Evolutionary conservation across 495 filamentous ascomycete genomes (phyloP).

Genomic region (Neurospora sp.): DNA sequence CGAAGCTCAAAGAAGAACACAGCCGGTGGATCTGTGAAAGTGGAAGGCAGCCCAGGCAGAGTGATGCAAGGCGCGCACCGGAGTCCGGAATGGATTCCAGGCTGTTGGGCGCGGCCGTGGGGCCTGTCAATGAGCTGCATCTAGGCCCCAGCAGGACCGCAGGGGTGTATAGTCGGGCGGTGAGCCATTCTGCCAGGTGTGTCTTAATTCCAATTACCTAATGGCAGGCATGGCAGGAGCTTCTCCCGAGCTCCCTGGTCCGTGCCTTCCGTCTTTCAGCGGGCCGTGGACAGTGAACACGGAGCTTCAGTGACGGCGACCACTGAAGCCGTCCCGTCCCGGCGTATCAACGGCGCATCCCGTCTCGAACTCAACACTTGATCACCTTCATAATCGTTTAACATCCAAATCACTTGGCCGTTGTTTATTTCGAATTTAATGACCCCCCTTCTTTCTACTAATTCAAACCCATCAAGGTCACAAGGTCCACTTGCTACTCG

Average conservation of each 20-base stretch:
- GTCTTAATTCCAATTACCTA: not conserved
- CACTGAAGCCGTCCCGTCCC: not conserved
- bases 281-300: not conserved
- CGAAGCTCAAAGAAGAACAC: not conserved
- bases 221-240: not conserved
- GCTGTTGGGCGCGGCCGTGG: not conserved
- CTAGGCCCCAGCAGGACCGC: not conserved
- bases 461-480: not conserved
- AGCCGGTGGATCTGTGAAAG: not conserved
- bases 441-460: not conserved
- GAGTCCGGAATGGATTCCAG: not conserved
- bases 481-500: not conserved
- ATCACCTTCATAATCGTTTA: not conserved
- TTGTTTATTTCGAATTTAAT: not conserved
- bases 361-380: not conserved
- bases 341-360: not conserved
- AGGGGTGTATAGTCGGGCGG: conserved; percentile 11
- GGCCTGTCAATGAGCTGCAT: not conserved
- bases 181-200: conserved; percentile 10
- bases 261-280: not conserved
- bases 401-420: not conserved
- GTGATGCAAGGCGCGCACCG: not conserved
- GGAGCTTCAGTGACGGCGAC: not conserved
- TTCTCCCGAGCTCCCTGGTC: not conserved
- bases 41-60: not conserved